Percentiles rank a stretch among this genome's conserved stretches.
phyloP scores from a whole-genome alignment of 257 asterid species.

The Nicotiana tabacum region DNA sequence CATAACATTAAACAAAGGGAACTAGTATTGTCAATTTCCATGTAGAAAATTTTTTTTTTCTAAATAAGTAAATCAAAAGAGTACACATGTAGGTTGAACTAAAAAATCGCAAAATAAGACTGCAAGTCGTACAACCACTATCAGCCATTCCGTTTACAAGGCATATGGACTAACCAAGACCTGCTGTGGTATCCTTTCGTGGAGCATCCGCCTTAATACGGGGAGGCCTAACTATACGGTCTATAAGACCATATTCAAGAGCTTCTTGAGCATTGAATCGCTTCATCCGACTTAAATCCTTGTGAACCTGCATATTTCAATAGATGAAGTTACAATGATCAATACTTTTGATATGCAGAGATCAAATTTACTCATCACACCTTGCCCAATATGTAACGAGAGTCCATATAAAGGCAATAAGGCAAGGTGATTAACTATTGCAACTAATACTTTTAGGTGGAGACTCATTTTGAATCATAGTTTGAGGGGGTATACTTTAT shows the following conservation, averaged over 20 bases:
- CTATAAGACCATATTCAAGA: constrained; percentile 85
- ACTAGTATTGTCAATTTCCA: neutral
- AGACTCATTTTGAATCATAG: neutral
- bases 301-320: constrained; percentile 45
- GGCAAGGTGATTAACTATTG: neutral
- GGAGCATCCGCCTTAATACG: constrained; percentile 47
- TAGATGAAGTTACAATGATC: neutral
- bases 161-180: constrained; percentile 48
- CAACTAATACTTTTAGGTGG: neutral
- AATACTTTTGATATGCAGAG: neutral
- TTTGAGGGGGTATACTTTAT: neutral
- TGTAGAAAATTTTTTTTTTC: neutral
- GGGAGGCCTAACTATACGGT: constrained; percentile 69
- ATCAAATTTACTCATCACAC: neutral
- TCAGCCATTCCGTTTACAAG: neutral
- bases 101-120: neutral
- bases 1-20: too few species aligned
- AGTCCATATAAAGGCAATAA: neutral
- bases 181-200: constrained; percentile 39
- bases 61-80: neutral
- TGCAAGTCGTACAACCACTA: neutral
- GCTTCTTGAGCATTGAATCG: constrained; percentile 75
- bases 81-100: neutral
- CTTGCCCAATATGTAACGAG: neutral
- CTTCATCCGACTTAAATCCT: constrained; percentile 66